A percentile compares a stretch with the other conserved stretches of the same genome.
Conservation (phyloP, 441 rosid genomes). For the Breynia disticha region DNA sequence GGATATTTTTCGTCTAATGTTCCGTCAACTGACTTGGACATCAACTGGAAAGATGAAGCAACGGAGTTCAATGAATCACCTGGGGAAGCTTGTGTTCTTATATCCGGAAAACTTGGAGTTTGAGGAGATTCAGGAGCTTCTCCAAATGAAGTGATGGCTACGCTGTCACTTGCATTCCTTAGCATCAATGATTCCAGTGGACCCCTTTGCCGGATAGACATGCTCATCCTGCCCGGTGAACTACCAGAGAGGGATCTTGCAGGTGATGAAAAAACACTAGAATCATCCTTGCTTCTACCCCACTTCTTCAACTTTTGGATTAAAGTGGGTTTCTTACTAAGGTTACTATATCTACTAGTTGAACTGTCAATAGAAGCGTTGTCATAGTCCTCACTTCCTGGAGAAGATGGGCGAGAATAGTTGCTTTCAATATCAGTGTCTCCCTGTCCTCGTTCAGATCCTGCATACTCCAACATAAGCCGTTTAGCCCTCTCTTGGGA, state of each 20-base stretch:
- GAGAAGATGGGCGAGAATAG: constrained; percentile 84
- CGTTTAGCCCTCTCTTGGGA: constrained; percentile 82
- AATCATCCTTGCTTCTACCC: constrained; percentile 87
- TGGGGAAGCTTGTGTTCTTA: constrained; percentile 43
- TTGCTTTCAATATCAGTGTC: constrained; percentile 86
- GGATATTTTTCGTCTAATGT: constrained; percentile 80
- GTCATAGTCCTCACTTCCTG: constrained; percentile 87
- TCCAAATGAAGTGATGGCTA: constrained; percentile 81
- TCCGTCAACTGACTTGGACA: constrained; percentile 84
- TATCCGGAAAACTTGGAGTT: constrained; percentile 42
- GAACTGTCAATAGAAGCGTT: constrained; percentile 80
- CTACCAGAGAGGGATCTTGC: constrained; percentile 66
- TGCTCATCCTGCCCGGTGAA: constrained; percentile 68
- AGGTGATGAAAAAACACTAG: constrained; percentile 54
- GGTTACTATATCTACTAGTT: constrained; percentile 53
- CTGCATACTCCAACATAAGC: constrained; percentile 84
- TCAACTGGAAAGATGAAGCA: constrained; percentile 67
- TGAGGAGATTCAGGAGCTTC: constrained; percentile 54
- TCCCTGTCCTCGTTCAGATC: constrained; percentile 92
- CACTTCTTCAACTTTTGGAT: constrained; percentile 81
- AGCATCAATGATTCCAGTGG: constrained; percentile 86
- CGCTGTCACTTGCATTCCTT: constrained; percentile 68
- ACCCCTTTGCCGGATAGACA: constrained; percentile 54
- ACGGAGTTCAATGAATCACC: constrained; percentile 51
- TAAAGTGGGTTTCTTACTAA: constrained; percentile 64